Conservation (phyloP, 2,329 filamentous ascomycete genomes). For the Ophidiomyces ophidiicola region DNA sequence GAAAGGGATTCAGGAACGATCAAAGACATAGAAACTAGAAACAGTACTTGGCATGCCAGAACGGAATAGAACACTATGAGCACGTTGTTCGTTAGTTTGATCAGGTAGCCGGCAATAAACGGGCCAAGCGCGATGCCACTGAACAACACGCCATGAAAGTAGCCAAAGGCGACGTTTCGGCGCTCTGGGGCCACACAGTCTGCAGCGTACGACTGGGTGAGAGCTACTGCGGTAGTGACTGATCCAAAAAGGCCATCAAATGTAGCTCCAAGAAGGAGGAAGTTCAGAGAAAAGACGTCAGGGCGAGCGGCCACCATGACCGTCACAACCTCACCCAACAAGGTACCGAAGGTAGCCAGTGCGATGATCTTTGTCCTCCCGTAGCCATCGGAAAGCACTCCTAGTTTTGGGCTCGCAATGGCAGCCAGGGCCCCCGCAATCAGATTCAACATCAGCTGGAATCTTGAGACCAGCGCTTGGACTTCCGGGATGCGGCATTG, state of each 20-base stretch:
- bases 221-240: constrained; percentile 68
- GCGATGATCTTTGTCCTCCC: constrained; percentile 66
- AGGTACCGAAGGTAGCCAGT: constrained; percentile 59
- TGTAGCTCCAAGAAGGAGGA: constrained; percentile 63
- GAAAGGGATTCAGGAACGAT: constrained; percentile 76
- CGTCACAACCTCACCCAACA: constrained; percentile 62
- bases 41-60: constrained; percentile 58
- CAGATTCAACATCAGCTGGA: constrained; percentile 64
- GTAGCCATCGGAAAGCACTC: constrained; percentile 73
- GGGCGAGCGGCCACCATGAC: constrained; percentile 67
- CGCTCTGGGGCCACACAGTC: constrained; percentile 75
- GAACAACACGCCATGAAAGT: constrained; percentile 82
- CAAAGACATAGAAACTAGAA: constrained; percentile 59
- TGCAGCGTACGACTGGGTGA: constrained; percentile 75
- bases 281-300: constrained; percentile 59
- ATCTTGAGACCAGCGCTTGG: constrained; percentile 62
- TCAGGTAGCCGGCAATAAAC: constrained; percentile 64
- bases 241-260: constrained; percentile 79
- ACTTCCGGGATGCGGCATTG: constrained; percentile 73
- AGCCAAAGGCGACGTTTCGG: constrained; percentile 73
- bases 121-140: constrained; percentile 80
- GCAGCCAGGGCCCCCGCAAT: constrained; percentile 67
- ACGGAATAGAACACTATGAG: constrained; percentile 77
- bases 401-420: constrained; percentile 68
- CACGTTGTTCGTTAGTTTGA: constrained; percentile 61